These are phyloP conservation scores for Candida ficus DNA, from an alignment of 805 yeast species.

Conservation along the genomic window DNA sequence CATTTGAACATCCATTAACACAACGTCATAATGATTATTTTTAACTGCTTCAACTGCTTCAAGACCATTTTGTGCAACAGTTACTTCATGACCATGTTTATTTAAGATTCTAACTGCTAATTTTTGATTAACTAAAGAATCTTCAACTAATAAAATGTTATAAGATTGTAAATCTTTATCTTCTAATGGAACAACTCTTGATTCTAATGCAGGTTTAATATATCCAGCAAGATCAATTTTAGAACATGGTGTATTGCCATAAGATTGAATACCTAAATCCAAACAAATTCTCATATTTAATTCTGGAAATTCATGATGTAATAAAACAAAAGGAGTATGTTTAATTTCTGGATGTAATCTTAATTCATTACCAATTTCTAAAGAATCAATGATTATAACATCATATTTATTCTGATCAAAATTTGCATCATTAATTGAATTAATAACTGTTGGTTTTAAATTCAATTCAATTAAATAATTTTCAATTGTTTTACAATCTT, in stretches of 20 bases:
- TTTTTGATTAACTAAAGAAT: slow-evolving; percentile 81
- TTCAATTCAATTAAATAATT: slow-evolving; percentile 48
- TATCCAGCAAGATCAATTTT: slow-evolving; percentile 77
- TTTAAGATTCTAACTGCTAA: slow-evolving; percentile 80
- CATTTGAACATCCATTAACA: slow-evolving; percentile 94
- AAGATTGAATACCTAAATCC: slow-evolving; percentile 81
- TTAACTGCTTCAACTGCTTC: slow-evolving; percentile 77
- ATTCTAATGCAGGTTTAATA: slow-evolving; percentile 78
- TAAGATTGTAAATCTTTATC: slow-evolving; percentile 73
- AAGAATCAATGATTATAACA: slow-evolving; percentile 74
- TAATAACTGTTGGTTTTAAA: slow-evolving; percentile 57
- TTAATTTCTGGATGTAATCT: slow-evolving; percentile 71
- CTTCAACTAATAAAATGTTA: slow-evolving; percentile 77
- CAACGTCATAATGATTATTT: slow-evolving; percentile 66
- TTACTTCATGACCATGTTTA: slow-evolving; percentile 79
- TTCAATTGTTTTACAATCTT: slow-evolving; percentile 44
- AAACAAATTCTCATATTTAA: slow-evolving; percentile 77
- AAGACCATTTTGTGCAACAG: slow-evolving; percentile 81
- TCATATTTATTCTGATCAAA: slow-evolving; percentile 55
- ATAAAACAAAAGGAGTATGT: slow-evolving; percentile 75
- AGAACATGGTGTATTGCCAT: slow-evolving; percentile 85
- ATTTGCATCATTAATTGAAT: slow-evolving; percentile 51
- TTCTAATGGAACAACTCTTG: slow-evolving; percentile 73
- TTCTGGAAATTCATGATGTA: slow-evolving; percentile 72
- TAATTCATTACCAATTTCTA: slow-evolving; percentile 66